A percentile compares a stretch with the other conserved stretches of the same genome.
Evolutionary conservation across 257 asterid species (phyloP).

Genomic region (Solanum clarkiae): DNA sequence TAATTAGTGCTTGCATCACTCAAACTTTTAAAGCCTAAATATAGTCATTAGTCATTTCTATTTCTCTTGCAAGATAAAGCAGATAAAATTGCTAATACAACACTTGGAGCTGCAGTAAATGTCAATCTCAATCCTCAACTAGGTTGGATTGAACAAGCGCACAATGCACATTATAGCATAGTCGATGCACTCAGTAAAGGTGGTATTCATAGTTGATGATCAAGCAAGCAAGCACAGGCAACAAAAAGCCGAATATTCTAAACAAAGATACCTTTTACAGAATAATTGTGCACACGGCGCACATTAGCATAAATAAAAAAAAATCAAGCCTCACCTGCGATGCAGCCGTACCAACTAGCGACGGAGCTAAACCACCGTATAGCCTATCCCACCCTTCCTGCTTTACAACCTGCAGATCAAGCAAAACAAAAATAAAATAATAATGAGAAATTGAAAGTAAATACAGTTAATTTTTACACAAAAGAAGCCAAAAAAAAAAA

Average conservation of each 20-base stretch:
- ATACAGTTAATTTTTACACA: not conserved
- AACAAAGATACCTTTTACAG: not conserved
- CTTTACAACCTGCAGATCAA: conserved; percentile 47
- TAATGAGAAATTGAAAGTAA: not conserved
- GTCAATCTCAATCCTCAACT: not conserved
- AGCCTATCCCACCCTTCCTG: conserved; percentile 91
- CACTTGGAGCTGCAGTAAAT: not conserved
- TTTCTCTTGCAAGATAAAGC: not conserved
- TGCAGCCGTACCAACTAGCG: conserved; percentile 85
- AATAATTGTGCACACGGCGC: not conserved
- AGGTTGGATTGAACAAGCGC: not conserved
- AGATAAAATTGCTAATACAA: not conserved
- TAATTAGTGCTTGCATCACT: not conserved
- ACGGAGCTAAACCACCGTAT: conserved; percentile 84
- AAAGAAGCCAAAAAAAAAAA: not conserved
- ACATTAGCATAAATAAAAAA: not conserved
- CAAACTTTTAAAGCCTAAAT: not conserved
- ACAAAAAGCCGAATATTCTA: not conserved
- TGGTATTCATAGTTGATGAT: not conserved
- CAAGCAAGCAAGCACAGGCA: not conserved
- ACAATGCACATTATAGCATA: not conserved
- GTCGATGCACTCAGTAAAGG: not conserved
- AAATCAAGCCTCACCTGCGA: conserved; percentile 49
- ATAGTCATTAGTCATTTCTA: not conserved
- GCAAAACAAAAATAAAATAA: not conserved